Evolutionary conservation across 257 asterid species (phyloP), one percentile per base, ranked within the genome.

Genomic region (Primulina eburnea): DNA sequence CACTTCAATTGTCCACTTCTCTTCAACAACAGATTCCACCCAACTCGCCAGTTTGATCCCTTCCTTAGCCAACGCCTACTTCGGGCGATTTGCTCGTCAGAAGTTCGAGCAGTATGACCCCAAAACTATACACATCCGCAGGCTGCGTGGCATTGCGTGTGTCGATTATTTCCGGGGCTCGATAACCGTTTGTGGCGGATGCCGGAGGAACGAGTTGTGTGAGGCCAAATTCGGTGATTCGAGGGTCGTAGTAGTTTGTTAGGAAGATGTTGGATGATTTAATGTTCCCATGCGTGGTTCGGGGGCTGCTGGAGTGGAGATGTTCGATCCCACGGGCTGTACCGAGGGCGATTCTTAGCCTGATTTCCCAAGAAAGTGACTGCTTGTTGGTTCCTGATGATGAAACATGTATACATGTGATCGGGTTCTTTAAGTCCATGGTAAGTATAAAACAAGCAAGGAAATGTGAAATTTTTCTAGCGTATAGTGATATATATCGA

Each of bases 221-320:
- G 50, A 84, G 68, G 74, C 90, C 89, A 5, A 58, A 76, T 53
- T 88, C 87, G 2, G 86, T 76, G 57, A 84, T 62, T 0, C 77
- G 65, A 4, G 83, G 82, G 1, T 53, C 65, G 69, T 84, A 76
- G 75, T 77, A 62, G 16, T 71, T 74, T 2, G 78, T 65, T 75
- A 88, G 72, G 76, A 88, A 76, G 9, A 88, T 68, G 83, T 86
- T 88, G 11, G 95, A 84, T 1, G 92, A 81, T 34, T 78, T 84
- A 79, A 88, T 69, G 80, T 86, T 88, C 77, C 95, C 92, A 67
- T 88, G 92, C n/a, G 74, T 21, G 28, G 74, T 35, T 14, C 17
- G 55, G 14, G 78, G 65, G 75, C 80, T 64, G 0, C 56, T 60
- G 18, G 90, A 86, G 75, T 84, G 95, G 40, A 88, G 86, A 37